Percentiles rank a stretch among this genome's conserved stretches.
Evolutionary conservation across 768 basidiomycete genomes (phyloP).

Genomic region (Mycena rosella): DNA sequence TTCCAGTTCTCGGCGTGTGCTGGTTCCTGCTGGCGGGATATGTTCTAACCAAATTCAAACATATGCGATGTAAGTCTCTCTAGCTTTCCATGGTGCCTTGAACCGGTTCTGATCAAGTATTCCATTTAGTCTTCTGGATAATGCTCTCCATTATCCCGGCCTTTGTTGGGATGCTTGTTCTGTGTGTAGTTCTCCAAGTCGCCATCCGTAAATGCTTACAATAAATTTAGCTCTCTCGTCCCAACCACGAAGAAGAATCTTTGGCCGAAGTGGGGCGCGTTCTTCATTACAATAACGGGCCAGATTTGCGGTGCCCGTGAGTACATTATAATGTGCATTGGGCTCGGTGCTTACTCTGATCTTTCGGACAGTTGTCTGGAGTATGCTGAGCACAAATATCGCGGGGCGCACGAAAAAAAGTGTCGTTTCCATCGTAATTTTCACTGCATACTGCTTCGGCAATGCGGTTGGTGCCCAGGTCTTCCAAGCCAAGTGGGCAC

Average conservation of each 20-base stretch:
- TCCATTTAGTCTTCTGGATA: too few species aligned
- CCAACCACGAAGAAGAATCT: conserved; percentile 9
- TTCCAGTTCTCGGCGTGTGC: neutral
- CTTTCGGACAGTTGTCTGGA: conserved; percentile 9
- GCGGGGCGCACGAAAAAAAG: conserved; percentile 15
- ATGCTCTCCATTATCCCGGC: too few species aligned
- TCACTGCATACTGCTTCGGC: conserved; percentile 9
- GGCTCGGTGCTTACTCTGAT: too few species aligned
- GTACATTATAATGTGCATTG: too few species aligned
- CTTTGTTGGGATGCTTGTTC: too few species aligned
- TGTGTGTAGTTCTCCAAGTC: too few species aligned
- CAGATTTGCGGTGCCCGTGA: conserved; percentile 5
- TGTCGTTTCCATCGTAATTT: conserved; percentile 2
- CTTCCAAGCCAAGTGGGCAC: conserved; percentile 20
- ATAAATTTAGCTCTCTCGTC: neutral
- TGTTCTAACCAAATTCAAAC: neutral
- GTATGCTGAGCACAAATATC: conserved; percentile 12
- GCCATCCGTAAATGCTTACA: neutral
- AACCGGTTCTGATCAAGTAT: neutral
- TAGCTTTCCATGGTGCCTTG: too few species aligned
- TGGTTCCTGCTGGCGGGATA: conserved; percentile 4
- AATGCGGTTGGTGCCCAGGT: conserved; percentile 10
- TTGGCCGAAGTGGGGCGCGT: conserved; percentile 19
- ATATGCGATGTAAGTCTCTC: neutral
- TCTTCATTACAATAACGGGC: conserved; percentile 6